Percentiles rank a stretch among this genome's conserved stretches.
These are phyloP conservation scores for Aspergillus eucalypticola DNA, from an alignment of 2,329 filamentous ascomycete species.

Conservation along the genomic window DNA sequence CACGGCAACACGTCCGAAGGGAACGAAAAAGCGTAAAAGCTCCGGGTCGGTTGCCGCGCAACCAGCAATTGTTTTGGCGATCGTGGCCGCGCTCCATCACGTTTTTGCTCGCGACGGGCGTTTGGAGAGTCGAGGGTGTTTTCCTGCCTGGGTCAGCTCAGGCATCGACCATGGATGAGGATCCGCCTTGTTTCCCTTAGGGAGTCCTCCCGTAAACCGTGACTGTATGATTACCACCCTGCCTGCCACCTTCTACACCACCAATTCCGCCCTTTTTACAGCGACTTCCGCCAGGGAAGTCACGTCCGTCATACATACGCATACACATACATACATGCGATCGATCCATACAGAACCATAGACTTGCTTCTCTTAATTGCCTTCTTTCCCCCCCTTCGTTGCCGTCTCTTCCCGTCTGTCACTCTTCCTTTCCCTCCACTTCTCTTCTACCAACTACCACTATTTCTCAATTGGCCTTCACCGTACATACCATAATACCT, in stretches of 20 bases:
- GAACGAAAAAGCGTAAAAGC: constrained; percentile 8
- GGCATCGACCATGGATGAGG: constrained; percentile 16
- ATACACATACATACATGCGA: constrained; percentile 10
- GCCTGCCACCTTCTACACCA: not conserved
- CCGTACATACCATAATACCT: constrained; percentile 12
- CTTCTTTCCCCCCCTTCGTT: constrained; percentile 20
- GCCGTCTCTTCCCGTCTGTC: constrained; percentile 17
- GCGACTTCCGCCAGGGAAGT: not conserved
- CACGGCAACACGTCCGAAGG: constrained; percentile 15
- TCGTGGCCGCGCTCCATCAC: constrained; percentile 21
- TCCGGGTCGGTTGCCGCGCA: constrained; percentile 53
- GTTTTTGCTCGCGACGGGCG: constrained; percentile 21
- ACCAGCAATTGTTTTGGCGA: constrained; percentile 25
- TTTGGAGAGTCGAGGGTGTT: constrained; percentile 9
- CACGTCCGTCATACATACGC: constrained; percentile 10
- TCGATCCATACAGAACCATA: constrained; percentile 5
- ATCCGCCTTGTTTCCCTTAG: constrained; percentile 9
- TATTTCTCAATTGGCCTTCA: constrained; percentile 5
- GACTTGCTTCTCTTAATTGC: constrained; percentile 2
- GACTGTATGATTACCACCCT: constrained; percentile 24
- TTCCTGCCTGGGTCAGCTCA: constrained; percentile 19
- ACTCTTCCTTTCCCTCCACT: constrained; percentile 17
- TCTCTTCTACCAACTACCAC: constrained; percentile 3
- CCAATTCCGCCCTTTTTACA: not conserved
- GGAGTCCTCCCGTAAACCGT: constrained; percentile 6